These are phyloP conservation scores for Magnusiomyces fungicola DNA, from an alignment of 1,139 yeast species.

Conservation along the genomic window DNA sequence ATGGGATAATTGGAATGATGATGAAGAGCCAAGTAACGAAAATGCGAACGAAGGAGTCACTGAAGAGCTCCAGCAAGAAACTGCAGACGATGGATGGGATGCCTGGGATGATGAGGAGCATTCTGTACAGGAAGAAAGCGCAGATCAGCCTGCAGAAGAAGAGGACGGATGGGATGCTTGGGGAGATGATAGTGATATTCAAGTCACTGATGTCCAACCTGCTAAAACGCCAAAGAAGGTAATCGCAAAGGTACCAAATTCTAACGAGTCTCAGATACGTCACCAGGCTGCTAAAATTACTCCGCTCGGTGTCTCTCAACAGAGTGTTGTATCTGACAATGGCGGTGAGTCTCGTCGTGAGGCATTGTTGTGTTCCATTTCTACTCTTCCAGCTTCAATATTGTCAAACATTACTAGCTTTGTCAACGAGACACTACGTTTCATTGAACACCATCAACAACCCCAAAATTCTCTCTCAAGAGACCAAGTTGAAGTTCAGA, in stretches of 20 bases:
- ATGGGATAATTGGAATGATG: constrained; percentile 23
- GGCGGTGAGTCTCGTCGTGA: constrained; percentile 1
- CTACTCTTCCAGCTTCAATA: constrained; percentile 9
- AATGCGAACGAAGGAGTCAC: background rate
- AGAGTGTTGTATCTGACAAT: too few relatives aligned
- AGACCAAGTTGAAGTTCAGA: background rate
- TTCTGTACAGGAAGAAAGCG: background rate
- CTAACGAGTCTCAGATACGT: too few relatives aligned
- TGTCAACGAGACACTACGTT: constrained; percentile 7
- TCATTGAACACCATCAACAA: background rate
- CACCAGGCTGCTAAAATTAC: too few relatives aligned
- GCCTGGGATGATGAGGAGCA: constrained; percentile 11
- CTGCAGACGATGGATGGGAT: constrained; percentile 12
- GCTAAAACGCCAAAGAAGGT: background rate
- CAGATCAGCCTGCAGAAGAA: background rate
- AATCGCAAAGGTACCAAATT: too few relatives aligned
- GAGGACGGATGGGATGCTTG: constrained; percentile 21
- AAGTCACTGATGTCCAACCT: constrained; percentile 3
- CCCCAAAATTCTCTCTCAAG: background rate
- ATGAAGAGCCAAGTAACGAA: constrained; percentile 14
- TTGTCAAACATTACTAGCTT: constrained; percentile 7
- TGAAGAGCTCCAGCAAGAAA: constrained; percentile 7
- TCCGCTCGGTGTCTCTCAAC: too few relatives aligned
- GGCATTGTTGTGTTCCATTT: constrained; percentile 10
- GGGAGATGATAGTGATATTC: constrained; percentile 23